Base-by-base conservation (phyloP, 768 basidiomycete species). In the Paxillus ammoniavirescens region DNA sequence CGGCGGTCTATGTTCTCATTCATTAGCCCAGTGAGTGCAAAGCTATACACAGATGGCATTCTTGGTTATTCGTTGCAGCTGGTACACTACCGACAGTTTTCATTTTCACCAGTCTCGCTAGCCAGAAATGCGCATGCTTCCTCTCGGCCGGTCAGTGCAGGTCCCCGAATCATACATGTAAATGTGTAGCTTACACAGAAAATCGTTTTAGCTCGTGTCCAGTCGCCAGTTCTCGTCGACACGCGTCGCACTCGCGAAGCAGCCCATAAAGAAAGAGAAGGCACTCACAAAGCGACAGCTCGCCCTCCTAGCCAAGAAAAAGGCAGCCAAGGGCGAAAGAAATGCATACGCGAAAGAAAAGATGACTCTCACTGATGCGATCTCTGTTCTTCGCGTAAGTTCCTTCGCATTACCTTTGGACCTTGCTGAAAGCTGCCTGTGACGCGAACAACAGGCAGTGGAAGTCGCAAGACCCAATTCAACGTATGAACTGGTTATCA, bases 401-500 rank as follows among this genome's bases (percentile, higher is more conserved):
- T 45, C 31, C 31, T 41, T 17, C 14, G 46, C 18, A 17, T 42
- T 42, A 42, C 30, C 33, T 3, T 49, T 56, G 48, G 13, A 15
- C 47, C 17, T 56, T 26, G 15, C 57, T 51, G 35, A 57, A 33
- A 9, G 30, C 18, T 41, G 12, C 8, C 58, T 42, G 26, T 43
- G 26, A 41, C 21, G 9, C 44, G 42, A 43, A 60, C 18, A 41
- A 9, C 47, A 97, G 94, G 84, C 94, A 13, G 84, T 93, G 8
- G 91, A 94, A 68, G 86, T 94, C 46, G 78, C 87, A 6, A 82
- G 81, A 47, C 88, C 92, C 5, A 79, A 79, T 49, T 78, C 89
- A 5, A 86, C 87, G 4, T 91, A 90, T 65, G 91, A 93, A 60
- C 73, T 98, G 18, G 83, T 82, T 45, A 75, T 98, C 55, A 87